Evolutionary conservation across 2,329 filamentous ascomycete genomes (phyloP).

Genomic region (Monosporascus sp.): DNA sequence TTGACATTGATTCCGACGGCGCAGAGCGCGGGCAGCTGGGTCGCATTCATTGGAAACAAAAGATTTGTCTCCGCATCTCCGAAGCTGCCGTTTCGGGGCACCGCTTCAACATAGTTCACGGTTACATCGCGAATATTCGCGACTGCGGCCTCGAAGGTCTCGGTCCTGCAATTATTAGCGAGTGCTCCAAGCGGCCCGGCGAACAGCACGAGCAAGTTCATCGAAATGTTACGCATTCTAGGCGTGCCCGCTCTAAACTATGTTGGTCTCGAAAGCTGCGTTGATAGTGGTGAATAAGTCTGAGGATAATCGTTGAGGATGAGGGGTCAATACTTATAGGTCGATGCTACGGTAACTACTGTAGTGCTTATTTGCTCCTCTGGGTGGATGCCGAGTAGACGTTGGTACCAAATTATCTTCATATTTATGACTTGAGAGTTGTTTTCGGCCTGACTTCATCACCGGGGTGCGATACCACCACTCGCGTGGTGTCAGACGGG

Average conservation of each 20-base stretch:
- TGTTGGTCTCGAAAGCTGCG: no score
- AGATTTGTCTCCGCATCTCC: constrained; percentile 13
- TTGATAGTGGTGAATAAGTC: no score
- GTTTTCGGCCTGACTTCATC: no score
- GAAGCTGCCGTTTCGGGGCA: constrained; percentile 21
- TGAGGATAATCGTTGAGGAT: no score
- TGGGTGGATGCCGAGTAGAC: no score
- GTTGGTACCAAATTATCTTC: no score
- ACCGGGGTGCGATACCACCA: no score
- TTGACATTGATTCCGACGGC: constrained; percentile 25
- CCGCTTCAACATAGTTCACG: constrained; percentile 18
- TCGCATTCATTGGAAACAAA: constrained; percentile 19
- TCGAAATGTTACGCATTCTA: constrained; percentile 9
- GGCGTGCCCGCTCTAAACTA: background rate
- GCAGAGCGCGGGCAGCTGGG: constrained; percentile 22
- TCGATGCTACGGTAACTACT: no score
- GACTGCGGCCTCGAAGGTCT: constrained; percentile 17
- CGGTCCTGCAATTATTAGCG: constrained; percentile 15
- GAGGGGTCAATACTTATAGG: no score
- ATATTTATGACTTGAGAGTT: no score
- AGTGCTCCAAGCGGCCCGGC: constrained; percentile 6
- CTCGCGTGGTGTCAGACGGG: no score
- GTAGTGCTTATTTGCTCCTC: no score
- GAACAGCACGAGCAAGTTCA: constrained; percentile 5
- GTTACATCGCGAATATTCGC: constrained; percentile 13